Conservation (phyloP, 2,329 filamentous ascomycete genomes). For the Colletotrichum chrysophilum region DNA sequence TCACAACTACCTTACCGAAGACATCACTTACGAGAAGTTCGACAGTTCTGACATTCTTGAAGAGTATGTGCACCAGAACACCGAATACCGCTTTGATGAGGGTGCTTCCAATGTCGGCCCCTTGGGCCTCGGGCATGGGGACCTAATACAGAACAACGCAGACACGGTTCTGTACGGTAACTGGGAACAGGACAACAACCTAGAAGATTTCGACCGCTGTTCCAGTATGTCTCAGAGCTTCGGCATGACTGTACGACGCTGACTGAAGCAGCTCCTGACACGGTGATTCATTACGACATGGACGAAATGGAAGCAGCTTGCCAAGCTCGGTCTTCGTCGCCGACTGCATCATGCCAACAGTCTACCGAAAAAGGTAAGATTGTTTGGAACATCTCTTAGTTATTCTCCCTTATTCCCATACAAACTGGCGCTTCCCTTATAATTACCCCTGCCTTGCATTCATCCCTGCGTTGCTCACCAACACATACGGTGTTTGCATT, state of each 20-base stretch:
- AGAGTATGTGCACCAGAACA: not conserved
- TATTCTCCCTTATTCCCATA: not conserved
- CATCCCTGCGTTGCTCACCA: not conserved
- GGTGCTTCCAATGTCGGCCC: constrained; percentile 13
- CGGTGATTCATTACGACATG: constrained; percentile 1
- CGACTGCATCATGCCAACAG: not conserved
- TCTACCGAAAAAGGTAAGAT: not conserved
- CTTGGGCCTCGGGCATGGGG: not conserved
- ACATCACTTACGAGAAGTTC: not conserved
- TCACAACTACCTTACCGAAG: not conserved
- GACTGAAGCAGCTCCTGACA: not conserved
- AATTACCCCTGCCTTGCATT: not conserved
- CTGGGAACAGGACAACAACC: constrained; percentile 20
- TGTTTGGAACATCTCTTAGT: not conserved
- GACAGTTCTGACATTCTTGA: not conserved
- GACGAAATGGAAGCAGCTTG: not conserved
- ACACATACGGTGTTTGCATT: not conserved
- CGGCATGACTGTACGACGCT: not conserved
- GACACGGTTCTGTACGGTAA: constrained; percentile 15
- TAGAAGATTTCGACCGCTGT: constrained; percentile 1
- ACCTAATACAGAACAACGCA: not conserved
- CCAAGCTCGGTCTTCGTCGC: not conserved
- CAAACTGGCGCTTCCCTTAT: not conserved
- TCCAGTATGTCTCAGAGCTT: not conserved
- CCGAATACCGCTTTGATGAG: not conserved